A percentile compares a stretch with the other conserved stretches of the same genome.
Evolutionary conservation across 108 stramenopile genomes (phyloP).

Genomic region (Cylindrotheca fusiformis): DNA sequence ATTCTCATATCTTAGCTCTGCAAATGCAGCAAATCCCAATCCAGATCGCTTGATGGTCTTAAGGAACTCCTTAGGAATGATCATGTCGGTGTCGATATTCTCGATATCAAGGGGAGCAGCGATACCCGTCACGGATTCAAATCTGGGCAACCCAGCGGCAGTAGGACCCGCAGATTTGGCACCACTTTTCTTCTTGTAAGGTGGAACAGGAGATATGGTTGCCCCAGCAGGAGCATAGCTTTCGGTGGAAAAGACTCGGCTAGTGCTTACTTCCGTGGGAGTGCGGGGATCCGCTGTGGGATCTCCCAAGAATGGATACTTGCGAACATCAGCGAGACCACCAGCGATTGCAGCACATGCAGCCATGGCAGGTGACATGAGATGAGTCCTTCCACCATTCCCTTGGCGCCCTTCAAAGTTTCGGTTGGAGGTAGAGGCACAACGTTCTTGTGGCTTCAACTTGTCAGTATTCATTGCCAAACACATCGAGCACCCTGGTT

Average conservation of each 20-base stretch:
- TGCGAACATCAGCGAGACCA: slow-evolving; percentile 84
- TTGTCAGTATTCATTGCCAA: slow-evolving; percentile 95
- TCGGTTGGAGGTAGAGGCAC: slow-evolving; percentile 93
- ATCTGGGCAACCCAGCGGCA: slow-evolving; percentile 71
- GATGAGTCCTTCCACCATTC: slow-evolving; percentile 89
- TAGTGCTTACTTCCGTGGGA: slow-evolving; percentile 25
- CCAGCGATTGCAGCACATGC: slow-evolving; percentile 88
- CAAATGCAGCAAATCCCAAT: slow-evolving; percentile 92
- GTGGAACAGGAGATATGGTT: slow-evolving; percentile 71
- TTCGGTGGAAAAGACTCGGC: slow-evolving; percentile 73
- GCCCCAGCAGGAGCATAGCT: slow-evolving; percentile 56
- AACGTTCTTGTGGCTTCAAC: slow-evolving; percentile 88
- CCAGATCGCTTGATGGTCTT: slow-evolving; percentile 94
- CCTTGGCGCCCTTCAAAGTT: slow-evolving; percentile 97
- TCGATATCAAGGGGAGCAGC: slow-evolving; percentile 91
- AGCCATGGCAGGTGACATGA: slow-evolving; percentile 93
- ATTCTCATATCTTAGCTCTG: slow-evolving; percentile 88
- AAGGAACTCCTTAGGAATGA: slow-evolving; percentile 94
- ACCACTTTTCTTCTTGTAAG: slow-evolving; percentile 48
- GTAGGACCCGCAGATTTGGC: slow-evolving; percentile 15
- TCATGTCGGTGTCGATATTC: slow-evolving; percentile 97
- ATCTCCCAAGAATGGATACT: slow-evolving; percentile 81
- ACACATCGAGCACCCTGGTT: slow-evolving; percentile 96
- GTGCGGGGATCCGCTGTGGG: slow-evolving; percentile 59
- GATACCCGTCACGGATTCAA: slow-evolving; percentile 65